Evolutionary conservation across 257 asterid genomes (phyloP), one percentile per base, ranked within the genome.

Genomic region (Galeopsis tetrahit): DNA sequence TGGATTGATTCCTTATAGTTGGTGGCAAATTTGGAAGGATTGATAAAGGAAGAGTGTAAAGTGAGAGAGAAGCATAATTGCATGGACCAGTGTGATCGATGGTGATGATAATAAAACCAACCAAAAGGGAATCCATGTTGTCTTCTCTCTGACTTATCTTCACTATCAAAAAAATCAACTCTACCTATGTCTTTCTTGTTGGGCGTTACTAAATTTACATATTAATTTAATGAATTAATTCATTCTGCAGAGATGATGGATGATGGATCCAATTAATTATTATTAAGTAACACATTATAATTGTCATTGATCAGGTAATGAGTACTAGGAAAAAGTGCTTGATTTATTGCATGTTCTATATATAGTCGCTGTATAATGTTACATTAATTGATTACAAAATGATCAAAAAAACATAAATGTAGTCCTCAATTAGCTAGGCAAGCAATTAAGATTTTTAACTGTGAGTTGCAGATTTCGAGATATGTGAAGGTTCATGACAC

Each of bases 11-110:
- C 96, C 89, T 77, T 80, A 84, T 70, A 85, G 95, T 87, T 86
- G 97, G 90, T 91, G 93, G 87, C 90, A 82, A 61, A 69, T 81
- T 89, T 92, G 96, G 93, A 89, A 86, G 93, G 86, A 92, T 89
- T 89, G 63, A 71, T 89, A 82, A 87, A 85, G 74, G 75, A 63
- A 85, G 84, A 85, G 85, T 80, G 79, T 63, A 78, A 84, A 68
- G 44, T 68, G 71, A 60, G 14, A 49, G 56, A 57, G 52, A 73
- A 71, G 51, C 46, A 63, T 66, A 11, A 48, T 17, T 48, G 55
- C 21, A 48, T 48, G 56, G 56, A 74, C 72, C 53, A 5, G 15
- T 7, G n/a, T n/a, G n/a, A n/a, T n/a, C n/a, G n/a, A n/a, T 71
- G 53, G 17, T 66, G 66, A 64, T 71, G 68, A 75, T 80, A 68